Evolutionary conservation across 192 early-diverging fungal genomes (phyloP).

Genomic region (Rhizophagus clarus): DNA sequence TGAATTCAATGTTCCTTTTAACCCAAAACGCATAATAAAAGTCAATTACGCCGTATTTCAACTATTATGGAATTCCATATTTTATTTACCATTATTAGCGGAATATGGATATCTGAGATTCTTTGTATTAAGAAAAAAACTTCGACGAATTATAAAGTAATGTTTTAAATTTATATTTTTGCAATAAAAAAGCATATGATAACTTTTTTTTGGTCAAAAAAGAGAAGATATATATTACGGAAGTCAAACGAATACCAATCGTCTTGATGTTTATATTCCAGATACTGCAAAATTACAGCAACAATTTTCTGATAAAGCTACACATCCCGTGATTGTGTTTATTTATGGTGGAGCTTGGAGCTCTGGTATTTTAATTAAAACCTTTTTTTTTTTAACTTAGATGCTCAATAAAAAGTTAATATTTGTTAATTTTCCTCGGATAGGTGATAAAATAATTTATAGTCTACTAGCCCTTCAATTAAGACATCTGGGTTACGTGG

Average conservation of each 20-base stretch:
- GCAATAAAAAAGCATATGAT: background rate
- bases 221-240: constrained; percentile 27
- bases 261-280: constrained; percentile 43
- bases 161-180: background rate
- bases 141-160: constrained; percentile 12
- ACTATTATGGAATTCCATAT: constrained; percentile 28
- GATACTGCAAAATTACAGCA: constrained; percentile 11
- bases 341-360: constrained; percentile 61
- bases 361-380: constrained; percentile 35
- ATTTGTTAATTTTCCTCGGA: background rate
- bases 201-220: background rate
- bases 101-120: constrained; percentile 41
- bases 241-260: background rate
- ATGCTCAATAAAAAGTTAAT: background rate
- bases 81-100: constrained; percentile 36
- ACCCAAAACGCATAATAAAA: constrained; percentile 42
- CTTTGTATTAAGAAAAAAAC: constrained; percentile 32
- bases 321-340: constrained; percentile 53
- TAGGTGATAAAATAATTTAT: constrained; percentile 45
- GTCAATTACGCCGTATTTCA: constrained; percentile 37
- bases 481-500: constrained; percentile 55
- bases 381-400: background rate
- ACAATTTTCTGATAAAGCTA: background rate
- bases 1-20: constrained; percentile 41
- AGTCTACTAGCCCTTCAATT: constrained; percentile 50